A percentile compares a stretch with the other conserved stretches of the same genome.
Conservation (phyloP, 805 yeast species). For the Teunomyces gatunensis region DNA sequence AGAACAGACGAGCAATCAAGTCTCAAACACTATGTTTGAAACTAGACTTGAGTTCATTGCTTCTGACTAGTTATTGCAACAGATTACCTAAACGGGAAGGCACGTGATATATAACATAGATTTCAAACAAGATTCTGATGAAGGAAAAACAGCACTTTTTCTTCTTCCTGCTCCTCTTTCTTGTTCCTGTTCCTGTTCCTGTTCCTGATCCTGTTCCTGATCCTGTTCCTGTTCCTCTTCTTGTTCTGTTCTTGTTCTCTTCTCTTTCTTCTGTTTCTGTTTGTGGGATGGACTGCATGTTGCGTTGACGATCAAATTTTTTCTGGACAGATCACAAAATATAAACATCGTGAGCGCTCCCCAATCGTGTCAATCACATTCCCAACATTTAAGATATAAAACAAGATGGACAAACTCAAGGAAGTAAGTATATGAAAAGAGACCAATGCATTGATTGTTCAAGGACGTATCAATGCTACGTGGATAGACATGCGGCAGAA, state of each 20-base stretch:
- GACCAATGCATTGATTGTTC: background rate
- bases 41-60: background rate
- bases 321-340: slow-evolving; percentile 12
- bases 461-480: no score
- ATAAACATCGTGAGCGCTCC: slow-evolving; percentile 5
- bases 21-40: background rate
- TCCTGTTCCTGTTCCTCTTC: no score
- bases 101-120: no score
- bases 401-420: slow-evolving; percentile 57
- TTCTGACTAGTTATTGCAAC: background rate
- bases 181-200: no score
- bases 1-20: no score
- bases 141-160: no score
- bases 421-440: slow-evolving; percentile 42
- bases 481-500: no score
- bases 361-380: slow-evolving; percentile 1
- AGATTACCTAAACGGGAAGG: background rate
- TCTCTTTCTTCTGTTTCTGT: no score
- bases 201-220: no score
- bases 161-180: no score
- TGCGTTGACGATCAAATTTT: slow-evolving; percentile 4
- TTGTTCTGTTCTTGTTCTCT: no score
- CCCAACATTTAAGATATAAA: slow-evolving; percentile 3
- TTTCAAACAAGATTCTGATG: no score
- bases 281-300: background rate